Percentiles rank a stretch among this genome's conserved stretches.
Evolutionary conservation across 768 basidiomycete genomes (phyloP).

Genomic region (Erythrobasidium yunnanense): DNA sequence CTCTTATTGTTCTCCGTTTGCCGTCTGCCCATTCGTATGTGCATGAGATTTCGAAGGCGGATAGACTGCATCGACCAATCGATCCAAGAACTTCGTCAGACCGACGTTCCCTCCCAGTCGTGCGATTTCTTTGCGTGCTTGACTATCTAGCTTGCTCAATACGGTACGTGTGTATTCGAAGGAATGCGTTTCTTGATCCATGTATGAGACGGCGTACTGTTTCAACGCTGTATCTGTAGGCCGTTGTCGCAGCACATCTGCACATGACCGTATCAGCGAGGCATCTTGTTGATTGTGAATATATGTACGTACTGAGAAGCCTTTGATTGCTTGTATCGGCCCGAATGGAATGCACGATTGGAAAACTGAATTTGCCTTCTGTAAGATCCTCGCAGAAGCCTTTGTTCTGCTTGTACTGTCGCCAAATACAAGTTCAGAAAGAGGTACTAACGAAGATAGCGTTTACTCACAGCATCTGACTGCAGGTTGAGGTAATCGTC

Average conservation of each 20-base stretch:
- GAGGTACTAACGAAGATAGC: neutral
- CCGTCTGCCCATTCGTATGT: no score
- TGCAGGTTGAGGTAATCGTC: conserved; percentile 95
- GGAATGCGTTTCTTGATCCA: conserved; percentile 62
- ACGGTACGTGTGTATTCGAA: conserved; percentile 77
- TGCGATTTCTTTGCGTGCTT: conserved; percentile 58
- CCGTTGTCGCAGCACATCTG: conserved; percentile 81
- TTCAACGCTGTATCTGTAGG: conserved; percentile 73
- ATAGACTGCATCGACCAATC: neutral
- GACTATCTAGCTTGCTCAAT: conserved; percentile 54
- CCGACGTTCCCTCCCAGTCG: conserved; percentile 62
- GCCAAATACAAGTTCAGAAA: neutral
- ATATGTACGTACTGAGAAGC: conserved; percentile 59
- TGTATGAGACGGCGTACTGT: conserved; percentile 64
- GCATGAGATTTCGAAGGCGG: no score
- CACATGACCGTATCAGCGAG: no score
- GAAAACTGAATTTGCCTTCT: conserved; percentile 97
- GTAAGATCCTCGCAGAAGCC: conserved; percentile 82
- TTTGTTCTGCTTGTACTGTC: conserved; percentile 62
- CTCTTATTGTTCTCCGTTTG: neutral
- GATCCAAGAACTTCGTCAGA: conserved; percentile 32
- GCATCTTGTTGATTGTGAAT: no score
- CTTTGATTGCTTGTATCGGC: conserved; percentile 64
- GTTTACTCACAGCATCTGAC: conserved; percentile 57
- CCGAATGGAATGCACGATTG: conserved; percentile 77